phyloP scores from a whole-genome alignment of 2,329 filamentous ascomycete species.

The Aspergillus luchuensis region DNA sequence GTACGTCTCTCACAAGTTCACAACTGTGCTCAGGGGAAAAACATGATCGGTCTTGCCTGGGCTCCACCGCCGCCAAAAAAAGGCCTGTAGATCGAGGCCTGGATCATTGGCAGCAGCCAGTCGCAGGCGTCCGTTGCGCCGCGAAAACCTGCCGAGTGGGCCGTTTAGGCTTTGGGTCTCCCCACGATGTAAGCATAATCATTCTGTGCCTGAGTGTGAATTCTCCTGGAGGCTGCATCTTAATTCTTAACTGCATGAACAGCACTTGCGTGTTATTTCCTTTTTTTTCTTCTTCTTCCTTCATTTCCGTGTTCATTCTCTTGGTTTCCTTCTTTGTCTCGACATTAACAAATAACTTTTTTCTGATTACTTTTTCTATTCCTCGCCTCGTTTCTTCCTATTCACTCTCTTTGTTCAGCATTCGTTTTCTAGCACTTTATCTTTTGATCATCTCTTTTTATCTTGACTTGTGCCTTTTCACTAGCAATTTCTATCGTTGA shows the following conservation, averaged over 20 bases:
- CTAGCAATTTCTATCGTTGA: background rate
- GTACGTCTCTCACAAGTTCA: background rate
- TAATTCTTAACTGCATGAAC: slow-evolving; percentile 1
- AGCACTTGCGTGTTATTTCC: background rate
- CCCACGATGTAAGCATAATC: slow-evolving; percentile 7
- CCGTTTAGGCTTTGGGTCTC: slow-evolving; percentile 1
- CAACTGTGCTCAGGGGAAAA: slow-evolving; percentile 1
- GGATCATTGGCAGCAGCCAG: slow-evolving; percentile 13
- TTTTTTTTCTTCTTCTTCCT: background rate
- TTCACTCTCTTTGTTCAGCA: background rate
- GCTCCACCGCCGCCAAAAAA: slow-evolving; percentile 13
- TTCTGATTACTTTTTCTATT: background rate
- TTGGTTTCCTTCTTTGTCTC: background rate
- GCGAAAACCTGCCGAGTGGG: slow-evolving; percentile 11
- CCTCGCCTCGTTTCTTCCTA: background rate
- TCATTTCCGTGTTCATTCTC: background rate
- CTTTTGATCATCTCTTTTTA: background rate
- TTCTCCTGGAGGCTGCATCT: background rate
- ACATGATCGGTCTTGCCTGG: background rate
- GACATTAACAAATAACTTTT: background rate
- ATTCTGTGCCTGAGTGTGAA: background rate
- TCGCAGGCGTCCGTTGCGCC: background rate
- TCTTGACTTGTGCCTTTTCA: background rate
- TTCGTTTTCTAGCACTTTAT: background rate
- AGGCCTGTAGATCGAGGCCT: slow-evolving; percentile 15